Evolutionary conservation across 495 filamentous ascomycete genomes (phyloP).

Genomic region (Niebla homalea): DNA sequence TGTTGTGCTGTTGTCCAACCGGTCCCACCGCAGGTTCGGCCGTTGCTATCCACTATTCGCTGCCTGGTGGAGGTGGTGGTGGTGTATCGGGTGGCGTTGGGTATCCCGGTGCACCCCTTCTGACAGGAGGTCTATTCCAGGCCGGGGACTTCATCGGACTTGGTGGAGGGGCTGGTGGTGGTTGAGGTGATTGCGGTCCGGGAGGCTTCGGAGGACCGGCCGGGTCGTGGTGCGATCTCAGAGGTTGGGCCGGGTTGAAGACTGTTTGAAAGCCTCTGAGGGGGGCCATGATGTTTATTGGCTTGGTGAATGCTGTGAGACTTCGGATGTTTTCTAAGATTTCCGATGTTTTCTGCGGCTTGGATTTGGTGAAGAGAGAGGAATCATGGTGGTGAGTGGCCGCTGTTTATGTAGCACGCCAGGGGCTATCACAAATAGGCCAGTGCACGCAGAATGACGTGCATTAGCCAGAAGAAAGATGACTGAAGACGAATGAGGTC

Average conservation of each 20-base stretch:
- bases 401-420: too few relatives aligned
- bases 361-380: too few relatives aligned
- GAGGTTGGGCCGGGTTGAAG: background rate
- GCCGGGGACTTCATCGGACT: slow-evolving; percentile 1
- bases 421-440: too few relatives aligned
- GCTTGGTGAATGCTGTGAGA: background rate
- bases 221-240: background rate
- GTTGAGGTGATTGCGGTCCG: slow-evolving; percentile 4
- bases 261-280: background rate
- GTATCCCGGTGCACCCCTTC: background rate
- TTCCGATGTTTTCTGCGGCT: background rate
- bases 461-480: background rate
- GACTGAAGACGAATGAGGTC: background rate
- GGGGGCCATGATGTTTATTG: background rate
- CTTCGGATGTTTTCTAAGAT: background rate
- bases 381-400: too few relatives aligned
- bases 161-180: slow-evolving; percentile 10
- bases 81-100: background rate
- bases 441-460: too few relatives aligned
- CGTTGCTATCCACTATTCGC: background rate
- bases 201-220: slow-evolving; percentile 5
- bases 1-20: too few relatives aligned
- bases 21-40: too few relatives aligned
- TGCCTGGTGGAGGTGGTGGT: background rate
- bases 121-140: background rate